phyloP scores from a whole-genome alignment of 441 rosid species.

The Croton setiger region DNA sequence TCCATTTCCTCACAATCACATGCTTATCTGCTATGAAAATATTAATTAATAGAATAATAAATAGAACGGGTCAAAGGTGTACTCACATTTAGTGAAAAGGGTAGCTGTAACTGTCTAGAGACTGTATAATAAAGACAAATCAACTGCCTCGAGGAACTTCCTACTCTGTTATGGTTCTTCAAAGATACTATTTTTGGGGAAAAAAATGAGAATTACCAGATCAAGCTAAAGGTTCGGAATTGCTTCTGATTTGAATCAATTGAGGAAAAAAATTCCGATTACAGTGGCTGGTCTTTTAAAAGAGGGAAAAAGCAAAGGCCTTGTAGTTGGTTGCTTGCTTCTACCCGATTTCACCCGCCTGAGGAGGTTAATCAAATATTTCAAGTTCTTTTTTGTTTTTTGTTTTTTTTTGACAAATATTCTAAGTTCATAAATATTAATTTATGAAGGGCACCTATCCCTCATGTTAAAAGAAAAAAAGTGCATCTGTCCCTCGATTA shows the following conservation, averaged over 20 bases:
- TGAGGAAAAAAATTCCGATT: background rate
- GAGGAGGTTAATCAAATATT: too few relatives aligned
- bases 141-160: background rate
- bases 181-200: conserved; percentile 16
- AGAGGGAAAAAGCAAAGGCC: conserved; percentile 6
- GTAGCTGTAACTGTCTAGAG: conserved; percentile 16
- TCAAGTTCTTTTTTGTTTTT: too few relatives aligned
- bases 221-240: background rate
- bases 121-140: background rate
- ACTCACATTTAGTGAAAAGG: conserved; percentile 6
- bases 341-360: too few relatives aligned
- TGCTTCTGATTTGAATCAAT: background rate
- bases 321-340: background rate
- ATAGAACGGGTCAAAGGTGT: conserved; percentile 17
- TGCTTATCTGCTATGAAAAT: conserved; percentile 7
- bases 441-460: too few relatives aligned
- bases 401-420: too few relatives aligned
- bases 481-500: too few relatives aligned
- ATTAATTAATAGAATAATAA: conserved; percentile 9
- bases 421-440: too few relatives aligned
- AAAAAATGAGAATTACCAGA: conserved; percentile 29
- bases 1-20: too few relatives aligned
- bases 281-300: background rate
- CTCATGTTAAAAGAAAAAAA: too few relatives aligned
- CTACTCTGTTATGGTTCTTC: too few relatives aligned